phyloP scores from a whole-genome alignment of 1,284 basidiomycete genomes.

The Moesziomyces antarcticus region DNA sequence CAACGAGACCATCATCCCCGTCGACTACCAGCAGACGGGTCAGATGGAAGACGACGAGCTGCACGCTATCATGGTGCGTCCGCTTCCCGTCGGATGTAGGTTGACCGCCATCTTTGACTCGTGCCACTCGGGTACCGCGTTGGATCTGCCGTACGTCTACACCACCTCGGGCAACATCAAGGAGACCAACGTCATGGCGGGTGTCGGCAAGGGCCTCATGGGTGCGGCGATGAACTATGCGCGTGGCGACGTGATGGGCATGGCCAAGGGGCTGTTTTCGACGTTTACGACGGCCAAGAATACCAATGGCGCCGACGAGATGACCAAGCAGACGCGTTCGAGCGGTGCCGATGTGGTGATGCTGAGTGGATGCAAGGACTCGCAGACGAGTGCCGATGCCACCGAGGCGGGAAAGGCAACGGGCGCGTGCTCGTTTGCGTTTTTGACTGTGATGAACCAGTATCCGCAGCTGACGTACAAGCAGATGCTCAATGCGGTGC shows the following conservation, averaged over 20 bases:
- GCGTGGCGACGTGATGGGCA: constrained; percentile 79
- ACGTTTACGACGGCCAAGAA: constrained; percentile 69
- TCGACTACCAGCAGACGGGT: constrained; percentile 64
- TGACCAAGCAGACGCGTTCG: constrained; percentile 77
- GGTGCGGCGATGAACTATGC: constrained; percentile 77
- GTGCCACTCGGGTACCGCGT: constrained; percentile 66
- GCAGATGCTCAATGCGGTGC: constrained; percentile 62
- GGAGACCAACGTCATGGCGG: constrained; percentile 76
- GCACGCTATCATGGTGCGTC: constrained; percentile 65
- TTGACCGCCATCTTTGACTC: constrained; percentile 55
- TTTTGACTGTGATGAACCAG: constrained; percentile 71
- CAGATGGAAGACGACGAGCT: constrained; percentile 68
- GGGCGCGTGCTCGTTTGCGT: constrained; percentile 71
- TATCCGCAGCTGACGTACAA: constrained; percentile 64
- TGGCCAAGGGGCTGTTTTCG: constrained; percentile 68
- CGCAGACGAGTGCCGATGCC: constrained; percentile 91
- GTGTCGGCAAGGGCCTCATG: constrained; percentile 65
- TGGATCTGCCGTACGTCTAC: constrained; percentile 72
- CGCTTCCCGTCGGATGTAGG: constrained; percentile 55
- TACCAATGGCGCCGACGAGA: constrained; percentile 74
- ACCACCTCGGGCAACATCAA: constrained; percentile 92
- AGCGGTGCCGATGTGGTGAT: constrained; percentile 78
- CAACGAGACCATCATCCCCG: constrained; percentile 67
- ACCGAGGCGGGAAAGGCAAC: constrained; percentile 82
- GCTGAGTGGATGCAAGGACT: constrained; percentile 82